Base-by-base conservation (phyloP, 768 basidiomycete species). In the Lanmaoa rubissima region DNA sequence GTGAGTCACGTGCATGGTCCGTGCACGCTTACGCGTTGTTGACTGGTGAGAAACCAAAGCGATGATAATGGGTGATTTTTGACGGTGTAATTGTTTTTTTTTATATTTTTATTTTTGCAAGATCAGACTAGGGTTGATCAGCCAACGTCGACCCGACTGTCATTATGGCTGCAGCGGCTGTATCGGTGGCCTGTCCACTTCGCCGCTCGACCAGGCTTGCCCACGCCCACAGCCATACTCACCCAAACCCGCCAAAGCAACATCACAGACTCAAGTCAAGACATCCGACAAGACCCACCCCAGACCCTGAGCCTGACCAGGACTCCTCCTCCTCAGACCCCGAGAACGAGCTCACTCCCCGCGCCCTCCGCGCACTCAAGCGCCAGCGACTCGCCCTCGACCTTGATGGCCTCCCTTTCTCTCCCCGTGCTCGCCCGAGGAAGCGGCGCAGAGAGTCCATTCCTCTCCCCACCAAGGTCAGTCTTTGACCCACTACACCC, bases 331-430 rank as follows among this genome's bases (percentile, higher is more conserved):
- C 60, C 7, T 55, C 54, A 6, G 67, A 68, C 60, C 60, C 57
- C 28, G 67, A 70, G 34, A 66, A 68, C 63, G 69, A 73, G 36
- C 70, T 71, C 56, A 71, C 70, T 0, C 70, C 70, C 39, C 69
- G 70, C 52, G 70, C 70, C 2, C 71, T 71, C 42, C 72, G 70
- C 42, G 70, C 70, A 0, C 69, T 71, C 64, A 71, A 71, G 31
- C 70, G 70, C 5, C 70, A 64, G 31, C 69, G 71, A 1, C 69
- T 69, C 61, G 21, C 71, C 1, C 62, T 68, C 61, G 71, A 71
- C 68, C 57, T 51, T 28, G 69, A 71, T 43, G 59, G 61, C n/a
- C 53, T 70, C 45, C 63, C 65, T n/a, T 41, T 70, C 10, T 11
- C 56, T 1, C 11, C 54, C 14, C 61, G 63, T 14, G 11, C 48